Evolutionary conservation across 164 flowering plant species (phyloP), one percentile per base, ranked within the genome.

Genomic region (Buxus sempervirens): DNA sequence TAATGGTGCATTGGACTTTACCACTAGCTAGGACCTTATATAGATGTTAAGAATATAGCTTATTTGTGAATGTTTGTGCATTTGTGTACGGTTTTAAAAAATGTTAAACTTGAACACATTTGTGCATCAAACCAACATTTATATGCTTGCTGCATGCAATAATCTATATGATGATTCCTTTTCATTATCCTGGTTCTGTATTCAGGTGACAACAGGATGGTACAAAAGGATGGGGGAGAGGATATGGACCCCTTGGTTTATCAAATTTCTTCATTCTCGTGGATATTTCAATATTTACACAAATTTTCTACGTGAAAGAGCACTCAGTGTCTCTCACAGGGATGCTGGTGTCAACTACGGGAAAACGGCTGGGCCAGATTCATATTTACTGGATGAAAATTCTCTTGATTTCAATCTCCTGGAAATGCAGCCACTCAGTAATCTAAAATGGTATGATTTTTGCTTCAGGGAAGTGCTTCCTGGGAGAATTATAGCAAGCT

Each of bases 171-270:
- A 19, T 12, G 19, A 57, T 60, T 48, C 45, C 15, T 12, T 62
- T 28, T 26, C 21, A 24, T 59, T 63, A 16, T 22, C 38, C 22
- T 57, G 9, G n/a, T 62, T 54, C 19, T 12, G 8, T 67, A 8
- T 20, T 66, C 82, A 93, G 98, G 96, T 90, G 67, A 90, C 98
- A 54, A 92, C 83, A 41, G 94, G 96, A 69, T 95, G 99, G 99
- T 95, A 95, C 83, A 95, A 88, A 70, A 92, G 70, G 84, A 73
- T 88, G 86, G 97, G 97, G 49, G 99, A 95, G 73, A 88, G 83
- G 70, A 95, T 92, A 62, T 95, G 97, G 97, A 95, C 99, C 36
- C 99, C 99, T 57, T 95, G 99, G 99, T 95, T 95, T 82, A 95
- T 95, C 28, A 92, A 92, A 65, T 95, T 92, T 63, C 78, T 95